Evolutionary conservation across 257 asterid species (phyloP).

Genomic region (Anisodus tanguticus): DNA sequence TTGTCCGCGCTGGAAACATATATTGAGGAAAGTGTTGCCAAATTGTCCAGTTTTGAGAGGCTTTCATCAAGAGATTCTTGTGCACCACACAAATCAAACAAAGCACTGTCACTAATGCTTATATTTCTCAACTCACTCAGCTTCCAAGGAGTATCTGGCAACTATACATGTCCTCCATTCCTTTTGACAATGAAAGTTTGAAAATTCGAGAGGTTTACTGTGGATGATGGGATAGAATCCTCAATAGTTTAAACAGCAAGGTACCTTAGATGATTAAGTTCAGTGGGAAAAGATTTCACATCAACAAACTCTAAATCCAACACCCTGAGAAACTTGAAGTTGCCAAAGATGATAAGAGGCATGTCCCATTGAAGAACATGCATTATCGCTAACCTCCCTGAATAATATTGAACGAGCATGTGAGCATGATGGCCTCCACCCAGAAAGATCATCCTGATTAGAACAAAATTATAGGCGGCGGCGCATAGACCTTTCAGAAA

Average conservation of each 20-base stretch:
- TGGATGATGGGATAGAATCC: background rate
- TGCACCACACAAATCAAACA: background rate
- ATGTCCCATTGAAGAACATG: background rate
- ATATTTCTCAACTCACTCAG: background rate
- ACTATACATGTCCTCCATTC: background rate
- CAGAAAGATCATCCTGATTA: background rate
- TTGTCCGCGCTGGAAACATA: background rate
- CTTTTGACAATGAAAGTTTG: background rate
- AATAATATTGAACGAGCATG: background rate
- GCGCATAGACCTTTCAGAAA: background rate
- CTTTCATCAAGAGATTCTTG: background rate
- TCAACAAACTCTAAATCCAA: background rate
- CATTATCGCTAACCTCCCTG: background rate
- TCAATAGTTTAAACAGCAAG: background rate
- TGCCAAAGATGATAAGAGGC: background rate
- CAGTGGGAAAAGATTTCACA: background rate
- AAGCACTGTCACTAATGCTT: background rate
- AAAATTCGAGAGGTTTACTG: background rate
- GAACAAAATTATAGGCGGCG: background rate
- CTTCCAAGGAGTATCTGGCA: background rate
- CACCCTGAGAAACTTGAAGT: background rate
- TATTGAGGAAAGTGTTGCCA: background rate
- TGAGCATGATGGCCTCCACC: background rate
- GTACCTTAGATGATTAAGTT: slow-evolving; percentile 8
- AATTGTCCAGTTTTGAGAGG: background rate